Percentiles rank a stretch among this genome's conserved stretches.
Evolutionary conservation across 352 stramenopile genomes (phyloP).

Genomic region (Globisporangium radiosum): DNA sequence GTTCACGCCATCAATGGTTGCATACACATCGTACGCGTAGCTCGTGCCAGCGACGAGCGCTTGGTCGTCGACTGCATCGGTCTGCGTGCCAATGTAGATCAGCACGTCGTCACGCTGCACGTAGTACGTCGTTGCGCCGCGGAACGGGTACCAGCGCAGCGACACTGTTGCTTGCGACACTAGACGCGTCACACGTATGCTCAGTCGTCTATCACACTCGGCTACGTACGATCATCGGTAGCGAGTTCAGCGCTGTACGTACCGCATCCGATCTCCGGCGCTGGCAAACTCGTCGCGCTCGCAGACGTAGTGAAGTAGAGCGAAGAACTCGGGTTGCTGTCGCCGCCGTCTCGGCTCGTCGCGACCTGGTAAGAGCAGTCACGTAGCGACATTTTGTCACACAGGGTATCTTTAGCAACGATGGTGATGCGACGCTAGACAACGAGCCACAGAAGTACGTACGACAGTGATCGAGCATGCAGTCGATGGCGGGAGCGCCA

Average conservation of each 20-base stretch:
- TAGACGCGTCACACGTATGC: constrained; percentile 3
- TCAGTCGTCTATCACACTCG: too few relatives aligned
- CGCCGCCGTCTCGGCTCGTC: constrained; percentile 10
- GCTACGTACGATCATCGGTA: neutral
- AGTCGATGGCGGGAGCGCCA: constrained; percentile 11
- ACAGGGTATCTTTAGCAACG: too few relatives aligned
- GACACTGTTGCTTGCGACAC: constrained; percentile 26
- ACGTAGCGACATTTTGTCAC: too few relatives aligned
- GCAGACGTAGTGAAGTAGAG: constrained; percentile 24
- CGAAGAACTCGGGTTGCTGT: constrained; percentile 13
- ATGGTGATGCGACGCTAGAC: neutral
- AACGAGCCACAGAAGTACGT: constrained; percentile 7
- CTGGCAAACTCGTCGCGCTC: constrained; percentile 10
- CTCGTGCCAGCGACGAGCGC: constrained; percentile 2
- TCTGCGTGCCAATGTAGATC: constrained; percentile 4
- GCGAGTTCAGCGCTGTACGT: neutral
- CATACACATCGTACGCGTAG: constrained; percentile 20
- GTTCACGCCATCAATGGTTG: constrained; percentile 5
- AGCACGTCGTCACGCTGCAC: constrained; percentile 22
- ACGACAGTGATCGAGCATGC: constrained; percentile 41
- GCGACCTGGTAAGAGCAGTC: neutral
- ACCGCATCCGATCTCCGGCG: constrained; percentile 30
- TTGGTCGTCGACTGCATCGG: constrained; percentile 12
- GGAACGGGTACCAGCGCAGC: constrained; percentile 38
- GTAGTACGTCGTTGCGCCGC: constrained; percentile 28